Conservation (phyloP, 306 rosid genomes). For the Cucurbita maxima region DNA sequence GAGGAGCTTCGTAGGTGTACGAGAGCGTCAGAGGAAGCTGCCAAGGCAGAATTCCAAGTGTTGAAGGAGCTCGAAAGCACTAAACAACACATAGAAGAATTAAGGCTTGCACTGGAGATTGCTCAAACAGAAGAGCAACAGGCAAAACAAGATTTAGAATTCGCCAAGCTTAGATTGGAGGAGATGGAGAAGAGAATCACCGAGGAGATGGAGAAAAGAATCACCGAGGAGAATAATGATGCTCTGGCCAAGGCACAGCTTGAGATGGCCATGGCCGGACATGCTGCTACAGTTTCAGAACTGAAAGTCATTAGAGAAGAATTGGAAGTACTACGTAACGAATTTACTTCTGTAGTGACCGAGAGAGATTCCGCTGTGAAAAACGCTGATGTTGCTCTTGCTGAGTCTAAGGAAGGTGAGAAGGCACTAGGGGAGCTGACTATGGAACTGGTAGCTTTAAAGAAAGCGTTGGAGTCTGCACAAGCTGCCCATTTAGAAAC, state of each 20-base stretch:
- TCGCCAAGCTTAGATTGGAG: slow-evolving; percentile 82
- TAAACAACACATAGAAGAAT: slow-evolving; percentile 71
- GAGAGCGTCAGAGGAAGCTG: slow-evolving; percentile 47
- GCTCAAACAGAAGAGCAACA: slow-evolving; percentile 88
- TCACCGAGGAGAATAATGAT: slow-evolving; percentile 75
- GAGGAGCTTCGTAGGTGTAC: slow-evolving; percentile 55
- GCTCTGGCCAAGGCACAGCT: slow-evolving; percentile 95
- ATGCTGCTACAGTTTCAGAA: slow-evolving; percentile 60
- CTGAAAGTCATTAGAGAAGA: slow-evolving; percentile 62
- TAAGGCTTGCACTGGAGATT: slow-evolving; percentile 66
- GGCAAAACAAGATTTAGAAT: slow-evolving; percentile 94
- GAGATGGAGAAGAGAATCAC: slow-evolving; percentile 95
- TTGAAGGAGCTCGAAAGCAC: slow-evolving; percentile 66
- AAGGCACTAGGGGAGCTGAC: slow-evolving; percentile 72
- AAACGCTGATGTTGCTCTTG: slow-evolving; percentile 59
- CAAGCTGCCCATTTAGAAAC: slow-evolving; percentile 86
- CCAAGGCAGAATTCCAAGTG: slow-evolving; percentile 29
- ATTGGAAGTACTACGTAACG: slow-evolving; percentile 44
- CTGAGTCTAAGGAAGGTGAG: slow-evolving; percentile 70
- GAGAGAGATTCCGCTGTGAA: slow-evolving; percentile 64
- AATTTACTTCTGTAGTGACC: slow-evolving; percentile 44
- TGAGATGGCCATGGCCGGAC: slow-evolving; percentile 81
- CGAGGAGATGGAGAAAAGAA: slow-evolving; percentile 94
- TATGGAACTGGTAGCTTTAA: slow-evolving; percentile 61
- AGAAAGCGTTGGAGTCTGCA: slow-evolving; percentile 68